Evolutionary conservation across 805 yeast species (phyloP), one percentile per base, ranked within the genome.

Genomic region (Candida palmyrensis): DNA sequence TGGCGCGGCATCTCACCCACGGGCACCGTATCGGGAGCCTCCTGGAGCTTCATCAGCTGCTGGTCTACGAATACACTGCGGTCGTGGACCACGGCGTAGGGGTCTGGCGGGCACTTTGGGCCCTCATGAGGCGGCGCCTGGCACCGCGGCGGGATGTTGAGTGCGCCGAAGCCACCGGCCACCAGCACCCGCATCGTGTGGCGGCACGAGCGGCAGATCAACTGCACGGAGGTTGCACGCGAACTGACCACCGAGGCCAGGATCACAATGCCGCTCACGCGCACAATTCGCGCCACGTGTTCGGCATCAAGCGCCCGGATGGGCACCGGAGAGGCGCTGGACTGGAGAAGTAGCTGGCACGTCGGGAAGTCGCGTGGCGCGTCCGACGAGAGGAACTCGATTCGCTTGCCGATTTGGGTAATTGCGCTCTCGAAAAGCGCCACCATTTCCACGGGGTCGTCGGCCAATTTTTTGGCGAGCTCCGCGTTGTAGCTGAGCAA

Each of bases 1-100:
- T 92, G 95, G 46, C 99, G 77, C 6, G 99, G 99, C 87, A 92
- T 82, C 62, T 92, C 99, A 45, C 99, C 98, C 18, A 92, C 95
- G 1, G 98, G 99, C 2, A 92, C 97, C 81, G 85, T 85, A 56
- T 92, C 99, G 9, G 97, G 97, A n/a, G 92, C 72, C 56, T 92
- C 98, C 58, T 92, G 99, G 36, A 92, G 69, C 57, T 92, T 92
- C 49, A 92, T 71, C 19, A 82, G 79, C 60, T 92, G 99, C 55
- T 94, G 97, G 60, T 92, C 97, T 34, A 92, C 81, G 57, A 89
- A 92, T n/a, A 75, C 67, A 2, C 96, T 87, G 51, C 86, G 84
- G 55, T 92, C 97, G 59, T 92, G 98, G 19, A 86, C 88, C 39
- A 92, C 84, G 23, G 85, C 75, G 49, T 88, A 92, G 2, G 99